These are phyloP conservation scores for Pleodorina starrii DNA, from an alignment of 139 green algal genomes.

Conservation along the genomic window DNA sequence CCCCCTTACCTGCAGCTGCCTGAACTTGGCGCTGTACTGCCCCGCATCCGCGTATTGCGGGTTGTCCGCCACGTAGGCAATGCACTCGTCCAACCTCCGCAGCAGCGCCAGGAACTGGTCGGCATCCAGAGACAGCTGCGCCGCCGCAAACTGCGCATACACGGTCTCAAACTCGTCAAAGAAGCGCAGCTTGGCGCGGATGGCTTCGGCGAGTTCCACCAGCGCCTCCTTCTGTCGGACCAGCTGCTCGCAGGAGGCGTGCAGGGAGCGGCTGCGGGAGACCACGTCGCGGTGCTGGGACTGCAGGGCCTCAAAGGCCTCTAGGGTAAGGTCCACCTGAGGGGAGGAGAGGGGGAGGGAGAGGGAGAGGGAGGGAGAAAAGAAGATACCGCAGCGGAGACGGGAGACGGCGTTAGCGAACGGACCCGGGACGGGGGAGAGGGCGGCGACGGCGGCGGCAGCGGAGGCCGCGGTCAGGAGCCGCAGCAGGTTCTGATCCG, in stretches of 20 bases:
- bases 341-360: too few relatives aligned
- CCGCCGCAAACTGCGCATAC: conserved; percentile 75
- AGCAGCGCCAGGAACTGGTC: conserved; percentile 87
- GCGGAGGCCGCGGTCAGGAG: too few relatives aligned
- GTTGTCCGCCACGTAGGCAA: conserved; percentile 84
- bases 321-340: conserved; percentile 76
- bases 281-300: conserved; percentile 78
- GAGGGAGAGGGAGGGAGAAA: too few relatives aligned
- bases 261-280: conserved; percentile 66
- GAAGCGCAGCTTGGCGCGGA: conserved; percentile 85
- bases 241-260: conserved; percentile 78
- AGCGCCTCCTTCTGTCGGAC: conserved; percentile 79
- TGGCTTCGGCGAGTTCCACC: conserved; percentile 79
- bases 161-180: conserved; percentile 97
- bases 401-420: too few relatives aligned
- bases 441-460: too few relatives aligned
- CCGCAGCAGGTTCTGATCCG: too few relatives aligned
- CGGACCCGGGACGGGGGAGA: too few relatives aligned
- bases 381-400: too few relatives aligned
- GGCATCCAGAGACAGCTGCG: conserved; percentile 63
- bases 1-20: conserved; percentile 86
- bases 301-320: conserved; percentile 76
- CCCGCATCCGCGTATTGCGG: conserved; percentile 90
- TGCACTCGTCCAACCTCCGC: conserved; percentile 91
- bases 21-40: conserved; percentile 90